Evolutionary conservation across 2,329 filamentous ascomycete genomes (phyloP), one percentile per base, ranked within the genome.

Genomic region (Nothophaeocryptopus gaeumannii): DNA sequence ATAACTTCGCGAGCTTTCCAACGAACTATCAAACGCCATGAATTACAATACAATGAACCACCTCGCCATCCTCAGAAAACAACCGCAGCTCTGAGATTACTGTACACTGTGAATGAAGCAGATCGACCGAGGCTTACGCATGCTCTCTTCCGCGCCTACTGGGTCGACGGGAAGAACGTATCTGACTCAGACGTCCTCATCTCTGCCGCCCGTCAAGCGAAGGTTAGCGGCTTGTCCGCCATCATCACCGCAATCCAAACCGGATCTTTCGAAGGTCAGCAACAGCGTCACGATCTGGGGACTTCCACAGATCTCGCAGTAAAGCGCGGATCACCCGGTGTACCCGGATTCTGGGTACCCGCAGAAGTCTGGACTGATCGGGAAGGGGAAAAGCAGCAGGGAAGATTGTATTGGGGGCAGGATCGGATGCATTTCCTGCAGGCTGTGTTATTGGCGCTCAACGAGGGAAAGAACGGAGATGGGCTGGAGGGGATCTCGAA

Each of bases 341-440:
- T 60, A 3, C 58, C 58, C 8, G 48, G 50, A 2, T 58, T 60
- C 35, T 60, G 56, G 56, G 16, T 58, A 2, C 42, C 52, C 3
- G 49, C 48, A 16, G 57, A 59, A 29, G 26, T 50, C 10, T 59
- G 57, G 57, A 49, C 15, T 20, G 52, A 51, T 33, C 36, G 41
- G 32, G 38, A 39, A 12, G 53, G 55, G 9, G 30, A 50, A 8
- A 34, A 31, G 7, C 38, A 39, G 8, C 26, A 52, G 38, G 56
- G 56, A 3, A 45, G 58, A 13, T 39, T 60, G 39, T 60, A 60
- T 26, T 60, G 58, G 58, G 58, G 58, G 9, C 58, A 60, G 43
- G 58, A 60, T 45, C 47, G 58, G 2, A 58, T 60, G 54, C 58
- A 58, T 31, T 54, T 60, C 15, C 47, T 60, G 10, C 54, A 60